Conservation (phyloP, 805 yeast species). For the Pichia phayaonensis region DNA sequence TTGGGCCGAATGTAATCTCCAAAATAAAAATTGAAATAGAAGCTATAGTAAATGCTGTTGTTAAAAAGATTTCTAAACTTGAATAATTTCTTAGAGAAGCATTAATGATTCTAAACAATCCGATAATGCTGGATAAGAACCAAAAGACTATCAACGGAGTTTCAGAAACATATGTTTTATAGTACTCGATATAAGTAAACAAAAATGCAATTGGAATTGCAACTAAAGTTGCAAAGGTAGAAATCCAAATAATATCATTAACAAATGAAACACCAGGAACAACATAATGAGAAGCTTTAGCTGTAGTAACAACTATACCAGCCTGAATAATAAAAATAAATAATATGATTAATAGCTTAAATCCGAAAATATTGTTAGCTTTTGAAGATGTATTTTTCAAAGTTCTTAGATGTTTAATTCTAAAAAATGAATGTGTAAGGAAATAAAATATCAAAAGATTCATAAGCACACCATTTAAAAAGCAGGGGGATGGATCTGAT, state of each 20-base stretch:
- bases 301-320: conserved; percentile 13
- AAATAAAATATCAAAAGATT: conserved; percentile 31
- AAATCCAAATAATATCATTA: conserved; percentile 24
- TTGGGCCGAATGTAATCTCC: conserved; percentile 37
- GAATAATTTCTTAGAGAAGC: conserved; percentile 30
- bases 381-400: conserved; percentile 25
- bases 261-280: conserved; percentile 18
- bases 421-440: conserved; percentile 32
- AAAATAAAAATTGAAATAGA: conserved; percentile 34
- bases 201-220: conserved; percentile 45
- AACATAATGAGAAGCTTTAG: conserved; percentile 10
- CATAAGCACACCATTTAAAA: conserved; percentile 37
- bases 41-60: conserved; percentile 26
- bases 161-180: conserved; percentile 55
- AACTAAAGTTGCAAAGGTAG: conserved; percentile 27
- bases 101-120: conserved; percentile 37
- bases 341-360: conserved; percentile 34
- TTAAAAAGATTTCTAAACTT: conserved; percentile 26
- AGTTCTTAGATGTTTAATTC: conserved; percentile 29
- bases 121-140: conserved; percentile 49
- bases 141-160: conserved; percentile 70
- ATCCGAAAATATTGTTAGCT: conserved; percentile 33
- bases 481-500: conserved; percentile 46
- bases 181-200: conserved; percentile 67
- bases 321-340: conserved; percentile 34